Evolutionary conservation across 2,329 filamentous ascomycete genomes (phyloP), one percentile per base, ranked within the genome.

Genomic region (Xylariaceae sp.): DNA sequence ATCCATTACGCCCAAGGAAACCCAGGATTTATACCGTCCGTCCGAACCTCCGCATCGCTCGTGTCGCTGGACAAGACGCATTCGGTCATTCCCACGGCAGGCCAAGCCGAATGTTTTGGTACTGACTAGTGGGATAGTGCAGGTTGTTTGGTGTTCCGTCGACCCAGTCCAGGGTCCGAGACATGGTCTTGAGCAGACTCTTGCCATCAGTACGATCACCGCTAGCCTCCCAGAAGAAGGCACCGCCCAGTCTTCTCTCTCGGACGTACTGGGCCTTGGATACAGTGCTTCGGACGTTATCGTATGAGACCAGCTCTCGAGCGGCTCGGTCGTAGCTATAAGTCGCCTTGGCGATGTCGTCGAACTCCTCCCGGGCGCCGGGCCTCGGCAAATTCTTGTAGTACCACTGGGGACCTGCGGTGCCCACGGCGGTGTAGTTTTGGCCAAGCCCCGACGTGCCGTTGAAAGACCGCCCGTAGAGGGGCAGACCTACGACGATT

Each of bases 181-280:
- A 68, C 45, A 76, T 55, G 6, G 70, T 70, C 13, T 63, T 59
- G 14, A 85, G 76, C 46, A 92, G 63, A 51, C 83, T 88, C 14
- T 52, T 46, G 1, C 52, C 55, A 21, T 67, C 72, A 0, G 46
- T 50, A 47, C 60, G 66, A 53, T 94, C 87, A 9, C 78, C 81
- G 48, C 77, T 83, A 8, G 78, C 81, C 61, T 94, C 86, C 87
- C 87, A 94, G 74, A 84, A 94, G 69, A 92, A 85, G 0, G 76
- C 81, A 9, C 87, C 87, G 1, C 83, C 86, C 1, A 94, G 71
- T 0, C 73, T 67, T 37, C 69, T 68, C 15, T 65, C 53, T 50
- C 67, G 64, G 48, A 92, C 70, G 54, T 82, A 92, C 7, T 66
- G 57, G 1, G 74, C 74, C 66, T 92, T 94, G 47, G 65, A 56